Evolutionary conservation across 257 asterid genomes (phyloP), one percentile per base, ranked within the genome.

Genomic region (Thymus mandschuricus): DNA sequence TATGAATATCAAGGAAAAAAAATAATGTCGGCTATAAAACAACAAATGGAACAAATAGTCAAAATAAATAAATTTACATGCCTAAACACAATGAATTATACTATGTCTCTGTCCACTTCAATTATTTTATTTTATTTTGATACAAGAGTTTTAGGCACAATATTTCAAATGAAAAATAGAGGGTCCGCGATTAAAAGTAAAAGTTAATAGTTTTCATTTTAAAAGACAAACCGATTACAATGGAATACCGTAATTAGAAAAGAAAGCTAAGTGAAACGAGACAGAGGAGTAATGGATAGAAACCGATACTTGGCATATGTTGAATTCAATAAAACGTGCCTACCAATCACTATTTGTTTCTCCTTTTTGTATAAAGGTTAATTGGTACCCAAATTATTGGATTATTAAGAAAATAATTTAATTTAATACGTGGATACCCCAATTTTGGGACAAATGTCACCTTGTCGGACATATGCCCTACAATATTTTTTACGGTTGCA

Each of bases 301-400:
- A 63, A 15, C 59, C 58, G 31, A 21, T 6, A 21, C 61, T 10
- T 8, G 58, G 21, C 27, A 21, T 28, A 50, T 49, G 8, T 61
- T 38, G 62, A 34, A 62, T n/a, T 8, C 11, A 11, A 35, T 34
- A 48, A 70, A 71, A 71, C 52, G 64, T 30, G 74, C 43, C n/a
- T 2, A 10, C 29, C 27, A 10, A 70, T 30, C 28, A 30, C 5
- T 34, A 34, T 34, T 34, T 34, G 38, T 34, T 34, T 34, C 4
- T 3, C 38, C 4, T 34, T 34, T 34, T 34, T 34, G 2, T 34
- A 1, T 3, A 34, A 1, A 2, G 38, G 38, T 34, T 2, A 34
- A 34, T 34, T 2, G 38, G 4, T 34, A 34, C 2, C 38, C 2
- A 34, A 34, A 34, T 34, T 34, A 34, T 34, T 34, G 52, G 4